Evolutionary conservation across 768 basidiomycete genomes (phyloP), one percentile per base, ranked within the genome.

Genomic region (Russula emetica): DNA sequence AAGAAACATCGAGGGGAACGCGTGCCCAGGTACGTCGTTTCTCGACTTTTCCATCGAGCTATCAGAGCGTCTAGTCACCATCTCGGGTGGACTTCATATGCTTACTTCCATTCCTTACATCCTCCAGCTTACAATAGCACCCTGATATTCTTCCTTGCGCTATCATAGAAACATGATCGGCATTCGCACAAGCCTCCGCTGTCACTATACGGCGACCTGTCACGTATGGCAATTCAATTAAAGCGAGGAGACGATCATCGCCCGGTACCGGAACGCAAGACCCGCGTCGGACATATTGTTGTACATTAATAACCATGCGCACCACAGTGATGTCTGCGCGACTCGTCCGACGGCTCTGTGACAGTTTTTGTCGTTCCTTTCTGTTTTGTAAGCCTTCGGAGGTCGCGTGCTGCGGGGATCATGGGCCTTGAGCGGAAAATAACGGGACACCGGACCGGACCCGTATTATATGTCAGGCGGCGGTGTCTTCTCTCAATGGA

Each of bases 321-420:
- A 18, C 13, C 44, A 57, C 40, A 45, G 20, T 24, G 57, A 58
- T 32, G 22, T 30, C 14, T 14, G 22, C 30, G 34, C 44, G 32
- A 18, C 34, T 24, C 30, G 22, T 22, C 60, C 38, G 52, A 53
- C 45, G 26, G 11, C 14, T 6, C 40, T 34, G 18, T 32, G 34
- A 49, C 24, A 13, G 14, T 13, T 30, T 20, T 8, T 10, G 20
- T n/a, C 38, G 16, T 54, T 28, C 40, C 32, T 38, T 38, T 36
- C 34, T 42, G 51, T 54, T n/a, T 38, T 38, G 52, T 58, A 51
- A 58, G 51, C 55, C 30, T 22, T 53, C 62, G 62, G 62, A 63
- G 51, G 51, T 53, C 16, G 50, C 20, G 44, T 3, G 44, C 42
- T 20, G 56, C 56, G 50, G 55, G 62, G 49, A 32, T 13, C 13